Base-by-base conservation (phyloP, 2,329 filamentous ascomycete species). In the Trichoderma oligosporum region DNA sequence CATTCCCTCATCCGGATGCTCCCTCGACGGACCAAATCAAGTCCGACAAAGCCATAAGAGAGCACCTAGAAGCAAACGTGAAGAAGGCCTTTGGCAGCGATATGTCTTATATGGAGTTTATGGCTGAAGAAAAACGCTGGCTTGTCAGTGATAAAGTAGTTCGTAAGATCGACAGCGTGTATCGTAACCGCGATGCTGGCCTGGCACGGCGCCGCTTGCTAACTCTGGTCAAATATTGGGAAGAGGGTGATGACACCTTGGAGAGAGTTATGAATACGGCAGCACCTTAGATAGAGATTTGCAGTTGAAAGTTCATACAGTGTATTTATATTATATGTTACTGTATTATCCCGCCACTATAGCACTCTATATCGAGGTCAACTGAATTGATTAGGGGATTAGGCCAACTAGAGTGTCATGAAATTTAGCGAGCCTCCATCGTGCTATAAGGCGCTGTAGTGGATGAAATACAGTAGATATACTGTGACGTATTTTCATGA, bases 131-230 rank as follows among this genome's bases (percentile, higher is more conserved):
- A 60, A 69, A 68, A 45, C 68, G 74, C 25, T 77, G 72, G 70
- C 64, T 77, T 7, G 62, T 71, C 39, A 75, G 67, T 56, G 71
- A 77, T 61, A 68, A 66, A 6, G 73, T 74, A 55, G 72, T 77
- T 16, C 66, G 74, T 38, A 72, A 74, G 58, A 75, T 76, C 46
- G 74, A 76, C 60, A 75, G 72, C 14, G 73, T 75, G 33, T 77
- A 76, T 56, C 71, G 74, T 11, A 76, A 75, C 52, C 67, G 72
- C 8, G 73, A 77, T 56, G 70, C 70, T 9, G 71, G 70, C 4
- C 61, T 69, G 47, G 71, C 71, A 6, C 66, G 72, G n/a, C 65
- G 71, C 1, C 67, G 68, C 14, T 58, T 72, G 33, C 60, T 71
- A 64, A 68, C 64, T 27, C 63, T 75, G 57, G 64, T 71, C 18